Evolutionary conservation across 2,329 filamentous ascomycete genomes (phyloP), one percentile per base, ranked within the genome.

Genomic region (Calonectria hongkongensis): DNA sequence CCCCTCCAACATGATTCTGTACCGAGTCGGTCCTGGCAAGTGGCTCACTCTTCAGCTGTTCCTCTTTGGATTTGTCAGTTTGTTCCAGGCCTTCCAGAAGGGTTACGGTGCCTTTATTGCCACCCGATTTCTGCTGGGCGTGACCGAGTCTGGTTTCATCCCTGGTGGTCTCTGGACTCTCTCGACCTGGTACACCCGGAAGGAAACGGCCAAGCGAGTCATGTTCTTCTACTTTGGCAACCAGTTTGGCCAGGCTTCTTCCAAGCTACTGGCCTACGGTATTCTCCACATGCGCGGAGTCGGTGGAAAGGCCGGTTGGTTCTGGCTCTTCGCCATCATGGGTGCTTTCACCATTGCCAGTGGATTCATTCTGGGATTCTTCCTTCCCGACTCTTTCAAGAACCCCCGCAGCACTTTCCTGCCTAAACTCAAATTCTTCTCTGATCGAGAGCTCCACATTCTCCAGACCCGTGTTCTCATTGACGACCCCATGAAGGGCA

Each of bases 171-270:
- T 88, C 0, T 89, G 84, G 81, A 88, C 88, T 2, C 81, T 91
- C 1, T 89, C 88, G 0, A 88, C 86, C 0, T 91, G 89, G 88
- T 91, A 91, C 78, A 89, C 87, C 0, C 85, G 84, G 3, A 82
- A 83, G 3, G 89, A 91, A 77, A 87, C 87, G 0, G 87, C 87
- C 68, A 87, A 89, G 72, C 85, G 89, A 10, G 85, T 89, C 62
- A 88, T 87, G 78, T 78, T 90, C 41, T 90, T 90, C 80, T 91
- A 88, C 81, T 88, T 90, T 69, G 89, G 89, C 13, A 89, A 89
- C 76, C 86, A 89, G 78, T 83, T 89, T 18, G 89, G 88, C 6
- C 81, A 83, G 25, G 82, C 82, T 1, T 82, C 79, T 0, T 81
- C 79, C 0, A 81, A 82, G 70, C 82, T 88, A 3, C 76, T 88